phyloP scores from a whole-genome alignment of 192 early-diverging fungal genomes.

The Paraglomus occultum region DNA sequence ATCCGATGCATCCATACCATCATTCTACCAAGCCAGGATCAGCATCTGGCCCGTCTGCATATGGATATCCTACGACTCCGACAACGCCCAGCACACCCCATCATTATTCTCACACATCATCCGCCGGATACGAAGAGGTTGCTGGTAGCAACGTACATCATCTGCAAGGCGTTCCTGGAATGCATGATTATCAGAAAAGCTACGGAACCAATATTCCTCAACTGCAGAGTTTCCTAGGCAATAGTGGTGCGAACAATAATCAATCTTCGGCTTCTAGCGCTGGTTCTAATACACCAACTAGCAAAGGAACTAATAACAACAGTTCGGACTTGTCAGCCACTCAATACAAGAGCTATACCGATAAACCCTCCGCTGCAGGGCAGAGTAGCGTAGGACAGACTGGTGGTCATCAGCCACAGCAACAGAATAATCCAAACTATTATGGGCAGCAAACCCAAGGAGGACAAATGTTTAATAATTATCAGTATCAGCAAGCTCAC shows the following conservation, averaged over 20 bases:
- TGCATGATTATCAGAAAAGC: conserved; percentile 44
- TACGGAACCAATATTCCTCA: conserved; percentile 36
- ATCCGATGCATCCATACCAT: conserved; percentile 72
- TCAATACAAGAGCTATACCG: conserved; percentile 21
- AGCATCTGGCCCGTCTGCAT: conserved; percentile 37
- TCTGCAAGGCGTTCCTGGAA: conserved; percentile 19
- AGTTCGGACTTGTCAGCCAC: conserved; percentile 13
- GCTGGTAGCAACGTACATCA: conserved; percentile 33
- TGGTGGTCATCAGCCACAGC: conserved; percentile 11
- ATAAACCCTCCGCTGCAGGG: neutral
- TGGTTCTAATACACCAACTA: neutral
- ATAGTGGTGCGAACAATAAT: conserved; percentile 8
- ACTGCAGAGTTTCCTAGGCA: conserved; percentile 37
- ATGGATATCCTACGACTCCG: conserved; percentile 36
- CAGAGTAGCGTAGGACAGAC: conserved; percentile 11
- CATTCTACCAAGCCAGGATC: conserved; percentile 47
- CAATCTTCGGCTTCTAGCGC: neutral
- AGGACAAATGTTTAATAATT: conserved; percentile 24
- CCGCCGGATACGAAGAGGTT: conserved; percentile 45
- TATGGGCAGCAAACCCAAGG: conserved; percentile 21
- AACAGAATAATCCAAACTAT: conserved; percentile 8
- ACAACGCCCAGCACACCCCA: conserved; percentile 41
- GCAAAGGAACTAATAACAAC: conserved; percentile 16
- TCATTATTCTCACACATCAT: conserved; percentile 33
- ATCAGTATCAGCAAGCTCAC: conserved; percentile 24